Percentiles rank a stretch among this genome's conserved stretches.
Conservation (phyloP, 2,329 filamentous ascomycete species). For the Epichloe scottii region DNA sequence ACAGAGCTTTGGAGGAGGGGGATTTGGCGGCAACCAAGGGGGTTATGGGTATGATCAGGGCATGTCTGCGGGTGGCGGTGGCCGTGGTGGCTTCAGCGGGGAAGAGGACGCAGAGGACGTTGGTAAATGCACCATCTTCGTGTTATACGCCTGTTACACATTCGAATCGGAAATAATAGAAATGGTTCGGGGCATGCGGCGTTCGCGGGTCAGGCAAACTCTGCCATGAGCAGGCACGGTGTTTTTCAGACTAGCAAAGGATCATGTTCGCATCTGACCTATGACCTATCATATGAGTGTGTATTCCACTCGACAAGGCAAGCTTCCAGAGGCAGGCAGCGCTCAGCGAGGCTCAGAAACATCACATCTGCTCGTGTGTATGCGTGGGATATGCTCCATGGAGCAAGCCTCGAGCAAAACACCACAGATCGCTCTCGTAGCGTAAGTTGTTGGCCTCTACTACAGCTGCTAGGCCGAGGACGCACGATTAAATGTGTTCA, state of each 20-base stretch:
- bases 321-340: too few species aligned
- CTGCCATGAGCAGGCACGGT: background rate
- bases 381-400: too few species aligned
- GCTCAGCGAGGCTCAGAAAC: too few species aligned
- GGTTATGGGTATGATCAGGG: conserved; percentile 38
- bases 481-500: too few species aligned
- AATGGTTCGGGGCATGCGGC: background rate
- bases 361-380: too few species aligned
- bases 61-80: conserved; percentile 29
- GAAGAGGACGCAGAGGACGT: conserved; percentile 19
- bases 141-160: background rate
- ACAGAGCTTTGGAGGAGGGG: conserved; percentile 39
- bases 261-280: background rate
- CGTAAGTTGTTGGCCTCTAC: too few species aligned
- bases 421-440: too few species aligned
- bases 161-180: background rate
- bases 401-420: too few species aligned
- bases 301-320: background rate
- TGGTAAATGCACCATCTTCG: conserved; percentile 9
- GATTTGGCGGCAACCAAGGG: conserved; percentile 40
- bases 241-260: background rate
- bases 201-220: background rate
- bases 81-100: conserved; percentile 17
- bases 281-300: background rate
- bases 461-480: too few species aligned